Conservation (phyloP, 148 eudicot genomes). For the Fagopyrum homotropicum region DNA sequence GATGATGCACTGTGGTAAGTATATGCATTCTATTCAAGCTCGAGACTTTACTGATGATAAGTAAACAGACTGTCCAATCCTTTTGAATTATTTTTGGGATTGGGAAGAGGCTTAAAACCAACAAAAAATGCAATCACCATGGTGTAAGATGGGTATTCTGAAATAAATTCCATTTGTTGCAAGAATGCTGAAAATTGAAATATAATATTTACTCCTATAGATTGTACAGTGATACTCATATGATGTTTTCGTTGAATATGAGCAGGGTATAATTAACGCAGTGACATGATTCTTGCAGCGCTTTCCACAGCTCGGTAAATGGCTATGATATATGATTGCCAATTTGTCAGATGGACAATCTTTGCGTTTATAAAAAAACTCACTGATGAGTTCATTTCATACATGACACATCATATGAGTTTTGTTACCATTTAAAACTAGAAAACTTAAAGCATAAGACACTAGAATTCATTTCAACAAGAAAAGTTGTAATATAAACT, state of each 20-base stretch:
- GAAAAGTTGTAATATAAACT: too few relatives aligned
- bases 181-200: background rate
- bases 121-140: background rate
- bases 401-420: too few relatives aligned
- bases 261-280: constrained; percentile 63
- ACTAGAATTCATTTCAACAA: too few relatives aligned
- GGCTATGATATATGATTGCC: background rate
- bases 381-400: too few relatives aligned
- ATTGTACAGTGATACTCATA: background rate
- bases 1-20: constrained; percentile 55
- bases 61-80: too few relatives aligned
- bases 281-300: constrained; percentile 71
- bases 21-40: background rate
- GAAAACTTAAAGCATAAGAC: too few relatives aligned
- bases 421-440: too few relatives aligned
- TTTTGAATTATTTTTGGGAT: too few relatives aligned
- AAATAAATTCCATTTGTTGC: background rate
- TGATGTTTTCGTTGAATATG: background rate
- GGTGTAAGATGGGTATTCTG: background rate
- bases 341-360: too few relatives aligned
- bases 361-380: too few relatives aligned
- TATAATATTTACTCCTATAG: background rate
- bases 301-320: constrained; percentile 44
- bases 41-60: background rate
- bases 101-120: too few relatives aligned